A percentile compares a stretch with the other conserved stretches of the same genome.
Evolutionary conservation across 495 filamentous ascomycete species (phyloP).

Genomic region (Baudoinia panamericana): DNA sequence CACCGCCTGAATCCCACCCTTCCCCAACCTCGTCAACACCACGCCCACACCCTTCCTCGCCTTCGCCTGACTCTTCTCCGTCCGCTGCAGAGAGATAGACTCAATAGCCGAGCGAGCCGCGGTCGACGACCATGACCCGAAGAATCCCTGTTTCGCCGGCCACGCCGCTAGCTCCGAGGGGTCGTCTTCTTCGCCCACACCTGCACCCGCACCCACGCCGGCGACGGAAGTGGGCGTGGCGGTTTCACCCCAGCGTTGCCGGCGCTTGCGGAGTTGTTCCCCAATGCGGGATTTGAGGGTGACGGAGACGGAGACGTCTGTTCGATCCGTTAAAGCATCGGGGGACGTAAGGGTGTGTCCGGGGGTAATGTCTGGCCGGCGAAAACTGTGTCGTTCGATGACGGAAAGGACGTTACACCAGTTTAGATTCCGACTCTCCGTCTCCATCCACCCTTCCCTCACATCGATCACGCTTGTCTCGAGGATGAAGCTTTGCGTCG

Average conservation of each 20-base stretch:
- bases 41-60: slow-evolving; percentile 92
- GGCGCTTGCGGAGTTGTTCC: slow-evolving; percentile 48
- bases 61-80: slow-evolving; percentile 68
- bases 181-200: slow-evolving; percentile 36
- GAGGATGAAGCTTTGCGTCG: slow-evolving; percentile 71
- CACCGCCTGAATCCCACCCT: slow-evolving; percentile 71
- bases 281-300: slow-evolving; percentile 72
- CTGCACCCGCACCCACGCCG: slow-evolving; percentile 33
- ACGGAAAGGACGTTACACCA: slow-evolving; percentile 84
- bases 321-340: slow-evolving; percentile 37
- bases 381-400: slow-evolving; percentile 72
- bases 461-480: slow-evolving; percentile 85
- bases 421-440: slow-evolving; percentile 33
- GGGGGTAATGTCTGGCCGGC: slow-evolving; percentile 38
- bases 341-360: too few species aligned
- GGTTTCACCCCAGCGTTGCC: slow-evolving; percentile 37
- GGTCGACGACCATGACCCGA: slow-evolving; percentile 60
- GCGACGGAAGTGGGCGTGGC: slow-evolving; percentile 23
- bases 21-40: slow-evolving; percentile 72
- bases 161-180: too few species aligned
- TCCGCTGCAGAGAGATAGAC: slow-evolving; percentile 68
- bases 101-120: slow-evolving; percentile 85
- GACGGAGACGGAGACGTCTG: slow-evolving; percentile 71
- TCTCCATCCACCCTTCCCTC: slow-evolving; percentile 60
- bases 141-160: slow-evolving; percentile 45